Percentiles rank a stretch among this genome's conserved stretches.
Conservation (phyloP, 2,329 filamentous ascomycete genomes). For the Aspergillus fijiensis region DNA sequence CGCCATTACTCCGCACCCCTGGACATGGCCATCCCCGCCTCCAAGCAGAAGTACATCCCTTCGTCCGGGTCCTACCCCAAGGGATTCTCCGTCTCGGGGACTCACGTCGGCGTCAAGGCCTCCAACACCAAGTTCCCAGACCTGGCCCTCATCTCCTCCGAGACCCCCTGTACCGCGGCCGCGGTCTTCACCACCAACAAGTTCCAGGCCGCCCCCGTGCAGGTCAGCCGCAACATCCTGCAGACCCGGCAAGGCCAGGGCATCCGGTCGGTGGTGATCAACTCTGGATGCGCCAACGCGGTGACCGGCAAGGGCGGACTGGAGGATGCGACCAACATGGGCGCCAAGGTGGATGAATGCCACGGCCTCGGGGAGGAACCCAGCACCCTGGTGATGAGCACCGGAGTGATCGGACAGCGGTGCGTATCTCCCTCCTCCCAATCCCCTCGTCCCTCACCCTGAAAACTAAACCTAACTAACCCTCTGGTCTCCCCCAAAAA, state of each 20-base stretch:
- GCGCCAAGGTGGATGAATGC: constrained; percentile 68
- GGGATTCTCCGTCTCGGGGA: constrained; percentile 83
- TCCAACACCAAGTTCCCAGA: constrained; percentile 90
- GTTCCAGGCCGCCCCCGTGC: constrained; percentile 94
- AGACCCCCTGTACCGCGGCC: constrained; percentile 79
- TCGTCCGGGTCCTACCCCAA: constrained; percentile 81
- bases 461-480: background rate
- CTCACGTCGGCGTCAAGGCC: constrained; percentile 90
- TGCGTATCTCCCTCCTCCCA: constrained; percentile 33
- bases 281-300: constrained; percentile 95
- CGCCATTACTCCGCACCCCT: constrained; percentile 48
- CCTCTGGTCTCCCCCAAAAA: background rate
- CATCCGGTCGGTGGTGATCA: constrained; percentile 81
- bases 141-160: constrained; percentile 82
- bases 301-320: constrained; percentile 89
- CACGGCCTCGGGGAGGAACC: constrained; percentile 49
- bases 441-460: no score
- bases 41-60: constrained; percentile 90
- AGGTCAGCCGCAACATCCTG: constrained; percentile 73
- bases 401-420: constrained; percentile 94
- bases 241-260: constrained; percentile 65
- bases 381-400: constrained; percentile 93
- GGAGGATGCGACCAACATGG: constrained; percentile 86
- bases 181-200: constrained; percentile 98
- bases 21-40: constrained; percentile 62